Base-by-base conservation (phyloP, 768 basidiomycete species). In the Coprinopsis cinerea region DNA sequence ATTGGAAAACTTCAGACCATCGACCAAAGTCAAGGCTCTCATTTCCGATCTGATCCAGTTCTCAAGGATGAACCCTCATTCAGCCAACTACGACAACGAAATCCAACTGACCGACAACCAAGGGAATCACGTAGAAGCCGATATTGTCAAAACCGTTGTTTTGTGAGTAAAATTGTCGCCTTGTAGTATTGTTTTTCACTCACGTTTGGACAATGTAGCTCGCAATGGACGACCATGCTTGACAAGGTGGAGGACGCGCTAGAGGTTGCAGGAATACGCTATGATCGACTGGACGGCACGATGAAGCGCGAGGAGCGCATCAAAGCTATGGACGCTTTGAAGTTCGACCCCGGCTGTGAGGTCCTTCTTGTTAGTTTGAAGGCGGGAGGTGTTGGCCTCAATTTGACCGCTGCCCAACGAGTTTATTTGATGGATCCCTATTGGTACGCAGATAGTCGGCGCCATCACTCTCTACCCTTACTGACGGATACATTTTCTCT, bases 341-440 rank as follows among this genome's bases (percentile, higher is more conserved):
- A 93, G 69, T 76, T 78, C 55, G 93, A 99, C 60, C 92, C 92
- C 13, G 73, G 73, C 22, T 91, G 90, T 61, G 96, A 99, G 71
- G 91, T 99, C 14, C 74, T 99, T 35, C 77, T 99, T 26, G 94
- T 99, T 59, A 96, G 93, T 63, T 74, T 98, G 57, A 89, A 95
- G 61, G 96, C 96, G 5, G 96, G 96, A 47, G 96, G 96, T 47
- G 96, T 99, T 4, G 96, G 95, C 14, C 71, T 99, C 49, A 99
- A 98, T 65, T 77, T 98, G 39, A 97, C 95, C 1, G 86, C 92
- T 15, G 96, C 95, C 41, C 89, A 85, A 61, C 88, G 85, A 47
- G 93, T 90, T 15, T 98, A 96, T 66, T 70, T 99, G 36, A 93
- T 98, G 83, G 93, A 97, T 68, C 93, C 93, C 35, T 97, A 96